A percentile compares a stretch with the other conserved stretches of the same genome.
Evolutionary conservation across 1,284 basidiomycete species (phyloP).

Genomic region (Cryptococcus floricola): DNA sequence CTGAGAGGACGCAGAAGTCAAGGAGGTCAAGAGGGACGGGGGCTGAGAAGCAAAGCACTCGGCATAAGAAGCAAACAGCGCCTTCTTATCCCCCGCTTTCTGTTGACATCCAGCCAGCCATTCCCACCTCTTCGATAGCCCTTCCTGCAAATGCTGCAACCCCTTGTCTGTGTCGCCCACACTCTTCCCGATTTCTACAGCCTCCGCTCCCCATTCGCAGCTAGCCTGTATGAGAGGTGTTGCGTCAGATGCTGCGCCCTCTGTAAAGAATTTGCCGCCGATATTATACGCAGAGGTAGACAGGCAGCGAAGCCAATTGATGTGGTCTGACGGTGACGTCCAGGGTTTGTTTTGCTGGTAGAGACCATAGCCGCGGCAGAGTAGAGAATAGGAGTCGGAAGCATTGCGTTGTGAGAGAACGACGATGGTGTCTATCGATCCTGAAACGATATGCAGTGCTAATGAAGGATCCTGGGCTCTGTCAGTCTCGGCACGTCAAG

Average conservation of each 20-base stretch:
- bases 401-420: background rate
- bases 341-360: background rate
- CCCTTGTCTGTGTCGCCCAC: background rate
- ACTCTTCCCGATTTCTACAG: slow-evolving; percentile 1
- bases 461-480: slow-evolving; percentile 2
- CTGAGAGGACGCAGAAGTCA: background rate
- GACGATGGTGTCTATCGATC: slow-evolving; percentile 31
- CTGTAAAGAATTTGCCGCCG: slow-evolving; percentile 45
- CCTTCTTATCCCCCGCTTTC: slow-evolving; percentile 60
- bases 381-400: background rate
- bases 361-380: background rate
- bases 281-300: slow-evolving; percentile 46
- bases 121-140: slow-evolving; percentile 60
- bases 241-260: slow-evolving; percentile 27
- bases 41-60: slow-evolving; percentile 12
- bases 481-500: background rate
- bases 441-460: slow-evolving; percentile 14
- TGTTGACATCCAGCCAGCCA: slow-evolving; percentile 69
- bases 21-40: background rate
- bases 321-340: background rate
- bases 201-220: slow-evolving; percentile 23
- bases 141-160: slow-evolving; percentile 5
- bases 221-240: slow-evolving; percentile 27
- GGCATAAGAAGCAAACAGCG: slow-evolving; percentile 21
- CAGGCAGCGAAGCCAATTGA: slow-evolving; percentile 28